Evolutionary conservation across 2,329 filamentous ascomycete genomes (phyloP).

Genomic region (Westerdykella aurantiaca): DNA sequence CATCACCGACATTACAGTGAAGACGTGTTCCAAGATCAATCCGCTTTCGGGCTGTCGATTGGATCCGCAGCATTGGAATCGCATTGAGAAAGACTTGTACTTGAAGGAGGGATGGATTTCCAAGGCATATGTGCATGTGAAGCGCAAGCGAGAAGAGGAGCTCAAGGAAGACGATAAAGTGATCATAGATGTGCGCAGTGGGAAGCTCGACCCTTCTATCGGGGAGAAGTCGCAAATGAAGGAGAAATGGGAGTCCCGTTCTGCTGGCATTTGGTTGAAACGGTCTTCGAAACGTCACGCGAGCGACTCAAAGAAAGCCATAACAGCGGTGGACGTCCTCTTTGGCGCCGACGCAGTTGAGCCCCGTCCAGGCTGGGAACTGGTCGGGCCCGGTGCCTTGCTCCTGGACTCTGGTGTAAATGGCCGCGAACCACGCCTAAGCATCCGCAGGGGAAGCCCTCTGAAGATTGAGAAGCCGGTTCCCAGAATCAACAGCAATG

Average conservation of each 20-base stretch:
- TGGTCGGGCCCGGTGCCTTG: constrained; percentile 60
- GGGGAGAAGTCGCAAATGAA: constrained; percentile 52
- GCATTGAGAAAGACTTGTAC: constrained; percentile 84
- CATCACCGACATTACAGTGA: constrained; percentile 77
- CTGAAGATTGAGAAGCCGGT: constrained; percentile 61
- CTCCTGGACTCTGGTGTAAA: constrained; percentile 60
- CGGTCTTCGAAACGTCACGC: constrained; percentile 65
- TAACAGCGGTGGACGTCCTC: constrained; percentile 79
- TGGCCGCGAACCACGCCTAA: constrained; percentile 66
- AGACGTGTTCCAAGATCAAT: constrained; percentile 69
- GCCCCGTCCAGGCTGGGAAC: constrained; percentile 76
- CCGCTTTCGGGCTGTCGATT: constrained; percentile 69
- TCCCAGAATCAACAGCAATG: constrained; percentile 76
- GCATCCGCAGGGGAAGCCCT: constrained; percentile 66
- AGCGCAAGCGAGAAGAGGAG: constrained; percentile 81
- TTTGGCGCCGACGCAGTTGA: constrained; percentile 91
- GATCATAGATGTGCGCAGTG: constrained; percentile 71
- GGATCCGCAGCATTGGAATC: constrained; percentile 68
- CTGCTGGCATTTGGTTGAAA: constrained; percentile 76
- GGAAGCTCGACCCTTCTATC: constrained; percentile 61
- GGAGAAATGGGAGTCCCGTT: constrained; percentile 70
- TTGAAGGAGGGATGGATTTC: constrained; percentile 67
- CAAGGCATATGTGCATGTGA: constrained; percentile 74
- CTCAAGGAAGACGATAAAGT: constrained; percentile 68
- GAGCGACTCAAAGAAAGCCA: constrained; percentile 65